Base-by-base conservation (phyloP, 106 monocot genomes). In the Dendrobium nobile region DNA sequence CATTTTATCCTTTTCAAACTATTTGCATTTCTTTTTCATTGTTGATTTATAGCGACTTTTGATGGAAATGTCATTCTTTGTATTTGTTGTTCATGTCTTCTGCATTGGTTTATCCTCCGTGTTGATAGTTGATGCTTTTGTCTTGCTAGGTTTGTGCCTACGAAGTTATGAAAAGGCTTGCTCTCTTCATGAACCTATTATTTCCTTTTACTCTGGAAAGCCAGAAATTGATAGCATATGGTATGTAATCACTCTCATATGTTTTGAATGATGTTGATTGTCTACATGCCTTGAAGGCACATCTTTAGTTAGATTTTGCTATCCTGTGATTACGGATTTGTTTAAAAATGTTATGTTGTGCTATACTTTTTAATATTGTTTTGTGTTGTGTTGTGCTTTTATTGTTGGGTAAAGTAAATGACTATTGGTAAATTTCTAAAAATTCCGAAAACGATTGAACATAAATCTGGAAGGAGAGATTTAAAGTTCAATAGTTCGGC, bases 201-300 rank as follows among this genome's bases (percentile, higher is more conserved):
- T 96, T 3, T 85, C 85, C 44, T 95, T 95, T 75, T 86, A 83
- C 81, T 88, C 84, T 54, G 93, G 90, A 56, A 91, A 82, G 82
- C 93, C 93, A 56, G 87, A 87, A 56, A 92, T 96, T 74, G 82
- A 87, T 73, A 93, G 82, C 58, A 87, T 90, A 91, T 96, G 96
- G 96, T 96, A 93, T 20, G 65, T 10, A 45, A 13, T 20, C 79
- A 20, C 41, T 76, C 19, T 56, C 19, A 47, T 72, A 37, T 72
- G 51, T 15, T 13, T 37, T 72, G 15, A 72, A 13, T 72, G 72
- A 22, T 27, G 28, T 72, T 72, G 72, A 10, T 16, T 37, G 27
- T 17, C 51, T 51, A 51, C 13, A 72, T 13, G 37, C 37, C 9
- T 64, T 64, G 64, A 64, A 64, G 64, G 13, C 64, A 22, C 61